phyloP scores from a whole-genome alignment of 306 rosid genomes.

The Gleditsia sinensis region DNA sequence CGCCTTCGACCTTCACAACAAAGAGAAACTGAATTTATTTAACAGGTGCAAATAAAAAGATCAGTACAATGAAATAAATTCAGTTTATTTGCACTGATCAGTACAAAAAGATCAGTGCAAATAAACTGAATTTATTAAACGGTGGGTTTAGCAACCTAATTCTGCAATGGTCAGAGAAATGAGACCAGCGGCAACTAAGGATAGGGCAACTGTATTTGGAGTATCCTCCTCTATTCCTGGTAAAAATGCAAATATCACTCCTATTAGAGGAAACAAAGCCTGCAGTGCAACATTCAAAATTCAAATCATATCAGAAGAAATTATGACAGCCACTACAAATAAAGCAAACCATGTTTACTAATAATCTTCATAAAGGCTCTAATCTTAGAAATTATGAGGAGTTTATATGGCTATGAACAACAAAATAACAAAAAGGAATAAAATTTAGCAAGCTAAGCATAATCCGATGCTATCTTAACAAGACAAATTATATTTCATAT shows the following conservation, averaged over 20 bases:
- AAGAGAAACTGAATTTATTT: constrained; percentile 5
- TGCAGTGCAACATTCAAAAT: constrained; percentile 42
- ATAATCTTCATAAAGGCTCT: background rate
- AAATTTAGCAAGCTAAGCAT: background rate
- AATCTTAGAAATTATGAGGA: background rate
- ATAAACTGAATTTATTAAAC: constrained; percentile 15
- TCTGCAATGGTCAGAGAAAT: constrained; percentile 57
- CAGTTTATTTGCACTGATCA: no score
- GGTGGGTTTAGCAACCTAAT: constrained; percentile 50
- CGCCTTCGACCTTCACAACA: constrained; percentile 70
- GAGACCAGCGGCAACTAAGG: constrained; percentile 50
- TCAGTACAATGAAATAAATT: constrained; percentile 12
- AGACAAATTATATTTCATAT: background rate
- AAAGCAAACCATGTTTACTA: background rate
- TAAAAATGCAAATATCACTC: constrained; percentile 44
- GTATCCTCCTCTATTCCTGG: constrained; percentile 42
- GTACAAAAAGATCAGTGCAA: background rate
- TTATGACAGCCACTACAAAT: background rate
- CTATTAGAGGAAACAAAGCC: constrained; percentile 60
- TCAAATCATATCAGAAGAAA: constrained; percentile 12
- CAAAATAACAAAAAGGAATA: background rate
- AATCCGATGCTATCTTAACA: background rate
- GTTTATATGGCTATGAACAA: background rate
- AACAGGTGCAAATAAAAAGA: constrained; percentile 1
- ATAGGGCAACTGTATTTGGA: constrained; percentile 49